Conservation (phyloP, 352 stramenopile species). For the Globisporangium middletonii region DNA sequence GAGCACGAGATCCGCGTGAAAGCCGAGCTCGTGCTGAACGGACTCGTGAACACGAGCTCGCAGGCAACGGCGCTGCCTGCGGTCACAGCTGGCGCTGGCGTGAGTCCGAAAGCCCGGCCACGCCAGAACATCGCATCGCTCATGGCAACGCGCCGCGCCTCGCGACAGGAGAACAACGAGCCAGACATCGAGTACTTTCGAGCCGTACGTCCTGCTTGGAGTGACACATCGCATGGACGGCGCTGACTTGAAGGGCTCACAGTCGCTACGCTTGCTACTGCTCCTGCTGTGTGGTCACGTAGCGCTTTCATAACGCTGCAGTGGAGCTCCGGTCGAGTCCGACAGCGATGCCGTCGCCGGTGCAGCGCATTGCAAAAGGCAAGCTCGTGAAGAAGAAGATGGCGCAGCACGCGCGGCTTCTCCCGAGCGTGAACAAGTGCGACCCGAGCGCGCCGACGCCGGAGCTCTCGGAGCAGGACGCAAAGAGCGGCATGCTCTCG, state of each 20-base stretch:
- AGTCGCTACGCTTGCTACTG: not conserved
- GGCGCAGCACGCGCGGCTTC: conserved; percentile 36
- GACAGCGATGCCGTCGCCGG: conserved; percentile 4
- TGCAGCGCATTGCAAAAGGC: conserved; percentile 21
- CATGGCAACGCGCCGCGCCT: conserved; percentile 2
- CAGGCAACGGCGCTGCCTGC: conserved; percentile 10
- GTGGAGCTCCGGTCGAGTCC: conserved; percentile 24
- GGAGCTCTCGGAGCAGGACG: conserved; percentile 51
- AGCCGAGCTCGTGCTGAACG: conserved; percentile 71
- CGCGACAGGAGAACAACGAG: conserved; percentile 11
- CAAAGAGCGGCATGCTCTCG: conserved; percentile 53
- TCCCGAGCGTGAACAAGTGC: conserved; percentile 66
- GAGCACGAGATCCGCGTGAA: conserved; percentile 72
- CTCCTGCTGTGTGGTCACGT: not conserved
- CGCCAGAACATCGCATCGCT: conserved; percentile 18
- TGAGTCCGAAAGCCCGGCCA: conserved; percentile 3
- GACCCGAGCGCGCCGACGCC: conserved; percentile 49
- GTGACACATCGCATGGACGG: not conserved
- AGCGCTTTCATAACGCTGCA: conserved; percentile 37
- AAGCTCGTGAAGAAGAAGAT: conserved; percentile 60
- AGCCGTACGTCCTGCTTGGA: conserved; percentile 17
- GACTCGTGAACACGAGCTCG: conserved; percentile 49
- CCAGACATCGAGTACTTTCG: conserved; percentile 42
- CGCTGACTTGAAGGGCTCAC: not conserved
- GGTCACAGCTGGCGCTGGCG: conserved; percentile 14